Evolutionary conservation across 1,139 yeast genomes (phyloP).

Genomic region (Geotrichum histeridarum): DNA sequence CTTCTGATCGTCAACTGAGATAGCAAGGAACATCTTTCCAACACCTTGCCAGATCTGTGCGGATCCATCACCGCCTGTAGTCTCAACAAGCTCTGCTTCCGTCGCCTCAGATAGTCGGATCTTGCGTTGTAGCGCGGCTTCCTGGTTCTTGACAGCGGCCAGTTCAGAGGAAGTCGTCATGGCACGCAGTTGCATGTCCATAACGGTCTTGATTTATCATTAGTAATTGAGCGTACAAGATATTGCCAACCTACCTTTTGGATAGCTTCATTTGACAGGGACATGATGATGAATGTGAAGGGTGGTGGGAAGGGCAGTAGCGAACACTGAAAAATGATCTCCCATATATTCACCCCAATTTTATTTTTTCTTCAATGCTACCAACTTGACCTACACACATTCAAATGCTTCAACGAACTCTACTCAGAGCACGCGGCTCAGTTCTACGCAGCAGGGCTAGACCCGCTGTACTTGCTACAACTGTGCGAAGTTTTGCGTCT

Average conservation of each 20-base stretch:
- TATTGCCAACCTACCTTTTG: slow-evolving; percentile 35
- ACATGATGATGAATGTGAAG: slow-evolving; percentile 29
- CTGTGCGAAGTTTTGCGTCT: background rate
- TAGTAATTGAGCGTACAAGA: background rate
- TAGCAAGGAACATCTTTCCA: slow-evolving; percentile 55
- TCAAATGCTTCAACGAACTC: slow-evolving; percentile 1
- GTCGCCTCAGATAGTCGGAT: slow-evolving; percentile 55
- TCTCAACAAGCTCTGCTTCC: slow-evolving; percentile 48
- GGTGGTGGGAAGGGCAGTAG: background rate
- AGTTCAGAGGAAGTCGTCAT: slow-evolving; percentile 48
- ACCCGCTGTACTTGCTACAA: background rate
- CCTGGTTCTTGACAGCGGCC: slow-evolving; percentile 55
- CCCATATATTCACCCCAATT: no score
- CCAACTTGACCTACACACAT: background rate
- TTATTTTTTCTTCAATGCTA: slow-evolving; percentile 1
- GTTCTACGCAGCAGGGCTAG: background rate
- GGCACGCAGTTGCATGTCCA: slow-evolving; percentile 64
- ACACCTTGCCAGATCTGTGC: slow-evolving; percentile 75
- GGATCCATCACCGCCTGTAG: slow-evolving; percentile 34
- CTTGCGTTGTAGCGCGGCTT: slow-evolving; percentile 54
- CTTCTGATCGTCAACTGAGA: slow-evolving; percentile 46
- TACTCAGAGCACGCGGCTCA: background rate
- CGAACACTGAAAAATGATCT: background rate
- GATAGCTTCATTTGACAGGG: slow-evolving; percentile 50
- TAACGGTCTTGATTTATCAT: slow-evolving; percentile 28